Percentiles rank a stretch among this genome's conserved stretches.
Conservation (phyloP, 495 filamentous ascomycete species). For the Neurospora terricola region DNA sequence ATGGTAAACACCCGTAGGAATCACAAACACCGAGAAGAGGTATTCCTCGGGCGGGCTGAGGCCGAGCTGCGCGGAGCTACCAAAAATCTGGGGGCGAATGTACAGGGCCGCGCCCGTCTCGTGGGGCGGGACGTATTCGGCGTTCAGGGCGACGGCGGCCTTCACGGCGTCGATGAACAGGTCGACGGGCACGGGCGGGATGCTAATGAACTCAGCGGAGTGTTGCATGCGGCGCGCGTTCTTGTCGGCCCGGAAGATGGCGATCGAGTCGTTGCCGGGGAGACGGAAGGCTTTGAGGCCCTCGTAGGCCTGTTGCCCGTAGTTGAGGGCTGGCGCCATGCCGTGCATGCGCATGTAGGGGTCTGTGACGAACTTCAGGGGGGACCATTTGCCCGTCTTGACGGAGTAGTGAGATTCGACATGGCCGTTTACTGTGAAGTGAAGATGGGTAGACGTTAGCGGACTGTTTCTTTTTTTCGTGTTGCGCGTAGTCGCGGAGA, state of each 20-base stretch:
- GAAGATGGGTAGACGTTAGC: background rate
- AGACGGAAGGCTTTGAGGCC: constrained; percentile 85
- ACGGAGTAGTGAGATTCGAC: constrained; percentile 64
- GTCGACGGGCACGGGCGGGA: constrained; percentile 62
- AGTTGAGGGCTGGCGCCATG: constrained; percentile 85
- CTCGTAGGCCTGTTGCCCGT: constrained; percentile 89
- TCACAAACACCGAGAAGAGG: constrained; percentile 72
- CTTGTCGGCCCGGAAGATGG: constrained; percentile 69
- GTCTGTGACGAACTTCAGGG: constrained; percentile 61
- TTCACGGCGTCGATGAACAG: constrained; percentile 66
- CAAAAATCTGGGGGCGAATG: constrained; percentile 78
- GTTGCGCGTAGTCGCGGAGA: background rate
- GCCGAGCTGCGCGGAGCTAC: constrained; percentile 68
- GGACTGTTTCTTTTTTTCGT: background rate
- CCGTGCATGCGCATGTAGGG: constrained; percentile 79
- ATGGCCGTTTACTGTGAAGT: constrained; percentile 58
- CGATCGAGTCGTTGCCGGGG: constrained; percentile 48
- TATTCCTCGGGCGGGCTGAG: constrained; percentile 80
- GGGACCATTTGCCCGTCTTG: constrained; percentile 62
- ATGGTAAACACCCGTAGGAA: constrained; percentile 85
- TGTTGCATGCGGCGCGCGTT: constrained; percentile 77
- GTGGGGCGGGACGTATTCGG: constrained; percentile 78
- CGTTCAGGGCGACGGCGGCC: constrained; percentile 73
- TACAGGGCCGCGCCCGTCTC: constrained; percentile 82
- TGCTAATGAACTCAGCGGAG: constrained; percentile 66